Conservation (phyloP, 2,329 filamentous ascomycete genomes). For the Nemania sp. region DNA sequence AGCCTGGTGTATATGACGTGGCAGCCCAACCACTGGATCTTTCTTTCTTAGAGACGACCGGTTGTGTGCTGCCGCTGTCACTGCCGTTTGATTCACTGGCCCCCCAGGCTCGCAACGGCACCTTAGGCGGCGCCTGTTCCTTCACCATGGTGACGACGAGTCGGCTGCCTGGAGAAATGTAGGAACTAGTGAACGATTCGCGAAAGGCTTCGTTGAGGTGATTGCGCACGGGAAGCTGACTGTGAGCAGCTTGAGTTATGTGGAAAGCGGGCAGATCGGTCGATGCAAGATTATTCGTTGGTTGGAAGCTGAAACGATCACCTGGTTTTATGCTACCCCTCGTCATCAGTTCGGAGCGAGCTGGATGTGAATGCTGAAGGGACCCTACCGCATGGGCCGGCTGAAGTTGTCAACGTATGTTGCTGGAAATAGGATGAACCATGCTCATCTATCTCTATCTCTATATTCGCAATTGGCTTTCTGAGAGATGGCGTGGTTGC, state of each 20-base stretch:
- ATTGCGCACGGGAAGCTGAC: neutral
- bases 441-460: neutral
- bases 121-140: slow-evolving; percentile 53
- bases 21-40: neutral
- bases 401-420: no score
- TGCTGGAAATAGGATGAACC: neutral
- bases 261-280: slow-evolving; percentile 31
- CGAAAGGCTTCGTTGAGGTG: neutral
- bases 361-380: neutral
- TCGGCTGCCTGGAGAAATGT: slow-evolving; percentile 16
- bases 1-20: slow-evolving; percentile 23
- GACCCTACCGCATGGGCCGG: slow-evolving; percentile 16
- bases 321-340: slow-evolving; percentile 39
- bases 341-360: neutral
- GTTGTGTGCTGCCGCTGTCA: neutral
- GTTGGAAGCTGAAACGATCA: slow-evolving; percentile 41
- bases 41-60: slow-evolving; percentile 15
- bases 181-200: neutral
- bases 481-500: neutral
- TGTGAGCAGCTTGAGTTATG: slow-evolving; percentile 13
- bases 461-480: no score
- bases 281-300: slow-evolving; percentile 39
- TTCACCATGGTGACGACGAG: slow-evolving; percentile 48
- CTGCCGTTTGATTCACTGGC: slow-evolving; percentile 35
- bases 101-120: slow-evolving; percentile 47